Evolutionary conservation across 768 basidiomycete species (phyloP), one percentile per base, ranked within the genome.

Genomic region (Tricholoma saponaceum): DNA sequence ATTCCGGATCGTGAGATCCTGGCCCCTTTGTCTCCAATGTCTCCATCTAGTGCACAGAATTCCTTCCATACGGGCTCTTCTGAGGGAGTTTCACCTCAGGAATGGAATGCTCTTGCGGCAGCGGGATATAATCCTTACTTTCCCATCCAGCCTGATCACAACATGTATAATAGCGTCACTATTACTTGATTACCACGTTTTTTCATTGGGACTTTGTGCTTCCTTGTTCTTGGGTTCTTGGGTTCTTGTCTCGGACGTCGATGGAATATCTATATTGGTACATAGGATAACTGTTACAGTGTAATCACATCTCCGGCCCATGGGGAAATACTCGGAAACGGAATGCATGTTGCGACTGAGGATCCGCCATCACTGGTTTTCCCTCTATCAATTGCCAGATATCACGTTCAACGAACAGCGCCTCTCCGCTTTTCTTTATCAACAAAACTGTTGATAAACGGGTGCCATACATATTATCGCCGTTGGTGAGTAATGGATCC

Each of bases 371-470:
- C 35, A 64, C 64, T 5, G 75, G 72, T 58, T 64, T 66, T 20
- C 76, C 83, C 26, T 79, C 72, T 28, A 62, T 70, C 54, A 82
- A 64, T 53, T 65, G 68, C 86, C 86, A 92, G 25, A 83, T 74
- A 65, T 92, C 90, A 47, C 87, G 74, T 69, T 93, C 91, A 46
- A 87, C 74, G 64, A 90, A 92, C 16, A 83, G 56, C 8, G 81
- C 89, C 44, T 78, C 69, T 25, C 89, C 86, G 52, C 77, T 76
- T 59, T 78, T 80, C 56, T 76, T 76, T 18, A 93, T 74, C 56
- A 93, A 79, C 51, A 93, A 66, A 39, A 90, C 82, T 3, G 87
- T 91, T 43, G 90, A 82, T 53, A 89, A 69, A 14, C 90, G 85
- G 32, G 91, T 93, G 44, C 81, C 90, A 64, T 89, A 90, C 58